These are phyloP conservation scores for Podospora pseudocomata DNA, from an alignment of 495 filamentous ascomycete species.

Conservation along the genomic window DNA sequence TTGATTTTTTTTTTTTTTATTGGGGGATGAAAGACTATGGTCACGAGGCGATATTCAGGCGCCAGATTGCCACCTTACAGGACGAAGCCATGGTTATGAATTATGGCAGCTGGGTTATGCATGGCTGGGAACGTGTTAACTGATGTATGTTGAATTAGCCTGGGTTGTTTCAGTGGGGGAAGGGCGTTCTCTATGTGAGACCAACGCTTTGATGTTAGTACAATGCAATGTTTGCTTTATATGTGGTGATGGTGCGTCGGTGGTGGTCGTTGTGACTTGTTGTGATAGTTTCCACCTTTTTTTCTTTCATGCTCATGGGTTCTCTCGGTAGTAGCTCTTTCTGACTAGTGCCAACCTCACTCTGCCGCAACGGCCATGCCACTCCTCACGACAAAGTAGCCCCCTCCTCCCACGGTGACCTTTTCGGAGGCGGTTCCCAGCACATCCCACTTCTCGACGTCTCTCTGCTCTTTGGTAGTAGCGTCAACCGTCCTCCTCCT, in stretches of 20 bases:
- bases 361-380: slow-evolving; percentile 22
- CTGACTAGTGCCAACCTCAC: neutral
- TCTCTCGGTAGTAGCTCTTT: neutral
- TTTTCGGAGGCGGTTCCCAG: slow-evolving; percentile 62
- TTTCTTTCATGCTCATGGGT: no score
- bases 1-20: neutral
- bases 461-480: slow-evolving; percentile 16
- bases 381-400: slow-evolving; percentile 78
- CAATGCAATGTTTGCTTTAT: neutral
- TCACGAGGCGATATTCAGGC: neutral
- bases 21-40: neutral
- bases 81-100: neutral
- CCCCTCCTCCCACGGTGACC: slow-evolving; percentile 54
- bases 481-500: slow-evolving; percentile 26
- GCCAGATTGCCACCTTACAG: neutral
- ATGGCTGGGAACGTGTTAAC: slow-evolving; percentile 3
- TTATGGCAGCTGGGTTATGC: neutral
- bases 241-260: neutral
- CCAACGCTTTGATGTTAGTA: neutral
- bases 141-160: neutral
- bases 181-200: neutral
- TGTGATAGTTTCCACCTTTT: no score
- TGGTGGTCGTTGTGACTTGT: neutral
- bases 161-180: neutral
- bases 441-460: slow-evolving; percentile 62